Percentiles rank a stretch among this genome's conserved stretches.
phyloP scores from a whole-genome alignment of 1,284 basidiomycete genomes.

The Ceratobasidium papillatum region DNA sequence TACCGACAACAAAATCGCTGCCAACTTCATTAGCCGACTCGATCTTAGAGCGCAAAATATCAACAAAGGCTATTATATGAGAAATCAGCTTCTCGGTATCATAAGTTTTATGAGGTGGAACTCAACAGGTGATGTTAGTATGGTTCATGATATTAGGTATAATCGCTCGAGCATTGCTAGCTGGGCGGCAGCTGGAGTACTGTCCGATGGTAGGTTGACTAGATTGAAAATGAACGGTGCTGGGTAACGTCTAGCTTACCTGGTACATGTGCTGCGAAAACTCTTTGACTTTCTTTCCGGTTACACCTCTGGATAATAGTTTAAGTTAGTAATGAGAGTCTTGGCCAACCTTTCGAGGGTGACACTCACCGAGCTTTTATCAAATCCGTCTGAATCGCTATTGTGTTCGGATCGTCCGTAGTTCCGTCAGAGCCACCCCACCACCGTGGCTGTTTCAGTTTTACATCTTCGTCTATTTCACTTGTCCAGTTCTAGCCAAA shows the following conservation, averaged over 20 bases:
- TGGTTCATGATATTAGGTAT: conserved; percentile 42
- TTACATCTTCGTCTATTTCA: conserved; percentile 31
- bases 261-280: conserved; percentile 45
- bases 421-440: conserved; percentile 24
- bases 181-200: conserved; percentile 44
- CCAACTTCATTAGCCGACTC: conserved; percentile 42
- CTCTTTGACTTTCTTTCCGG: conserved; percentile 33
- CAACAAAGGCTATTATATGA: conserved; percentile 36
- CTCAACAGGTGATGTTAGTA: conserved; percentile 38
- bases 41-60: conserved; percentile 42
- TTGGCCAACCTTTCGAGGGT: background rate
- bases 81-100: background rate
- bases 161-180: conserved; percentile 40
- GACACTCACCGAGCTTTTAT: conserved; percentile 35
- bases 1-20: conserved; percentile 42
- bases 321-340: background rate
- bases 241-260: background rate
- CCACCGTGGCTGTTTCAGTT: conserved; percentile 20
- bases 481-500: conserved; percentile 38
- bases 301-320: background rate
- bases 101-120: background rate
- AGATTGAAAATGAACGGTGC: background rate
- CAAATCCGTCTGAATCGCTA: conserved; percentile 33
- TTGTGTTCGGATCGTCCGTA: conserved; percentile 37
- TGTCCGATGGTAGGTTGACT: background rate